These are phyloP conservation scores for Blastomyces silverae DNA, from an alignment of 2,329 filamentous ascomycete species.

Conservation along the genomic window DNA sequence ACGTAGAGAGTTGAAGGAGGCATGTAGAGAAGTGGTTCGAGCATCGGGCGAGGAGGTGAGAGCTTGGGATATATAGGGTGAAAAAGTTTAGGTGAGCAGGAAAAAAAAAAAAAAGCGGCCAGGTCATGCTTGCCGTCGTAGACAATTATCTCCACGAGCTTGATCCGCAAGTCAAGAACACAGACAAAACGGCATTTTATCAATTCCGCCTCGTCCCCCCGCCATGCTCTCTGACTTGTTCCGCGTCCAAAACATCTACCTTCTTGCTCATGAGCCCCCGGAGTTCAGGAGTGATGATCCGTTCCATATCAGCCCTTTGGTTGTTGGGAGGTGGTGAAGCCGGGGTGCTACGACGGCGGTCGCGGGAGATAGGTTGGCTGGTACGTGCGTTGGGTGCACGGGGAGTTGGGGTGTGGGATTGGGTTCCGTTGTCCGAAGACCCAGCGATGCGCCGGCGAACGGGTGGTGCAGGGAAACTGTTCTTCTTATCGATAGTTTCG, in stretches of 20 bases:
- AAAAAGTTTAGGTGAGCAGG: neutral
- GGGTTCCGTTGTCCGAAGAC: neutral
- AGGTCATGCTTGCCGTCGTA: neutral
- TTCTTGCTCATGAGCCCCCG: slow-evolving; percentile 56
- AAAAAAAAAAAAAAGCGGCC: neutral
- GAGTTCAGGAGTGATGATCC: slow-evolving; percentile 58
- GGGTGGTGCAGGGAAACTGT: slow-evolving; percentile 64
- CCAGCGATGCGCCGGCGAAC: slow-evolving; percentile 19
- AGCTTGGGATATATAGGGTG: neutral
- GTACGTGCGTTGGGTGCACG: neutral
- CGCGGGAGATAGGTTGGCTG: neutral
- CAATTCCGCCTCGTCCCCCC: slow-evolving; percentile 30
- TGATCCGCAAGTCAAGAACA: neutral
- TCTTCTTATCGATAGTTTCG: slow-evolving; percentile 85
- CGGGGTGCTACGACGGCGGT: slow-evolving; percentile 7
- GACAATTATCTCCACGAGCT: neutral
- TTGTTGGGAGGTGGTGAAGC: slow-evolving; percentile 4
- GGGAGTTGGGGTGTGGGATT: neutral
- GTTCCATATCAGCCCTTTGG: slow-evolving; percentile 34
- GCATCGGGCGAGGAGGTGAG: no score
- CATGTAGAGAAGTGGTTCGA: neutral
- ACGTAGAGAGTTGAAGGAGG: neutral
- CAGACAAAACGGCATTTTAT: neutral
- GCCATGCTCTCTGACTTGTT: slow-evolving; percentile 42
- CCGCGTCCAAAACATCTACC: slow-evolving; percentile 46